These are phyloP conservation scores for Ascodesmis nigricans DNA, from an alignment of 495 filamentous ascomycete genomes.

Conservation along the genomic window DNA sequence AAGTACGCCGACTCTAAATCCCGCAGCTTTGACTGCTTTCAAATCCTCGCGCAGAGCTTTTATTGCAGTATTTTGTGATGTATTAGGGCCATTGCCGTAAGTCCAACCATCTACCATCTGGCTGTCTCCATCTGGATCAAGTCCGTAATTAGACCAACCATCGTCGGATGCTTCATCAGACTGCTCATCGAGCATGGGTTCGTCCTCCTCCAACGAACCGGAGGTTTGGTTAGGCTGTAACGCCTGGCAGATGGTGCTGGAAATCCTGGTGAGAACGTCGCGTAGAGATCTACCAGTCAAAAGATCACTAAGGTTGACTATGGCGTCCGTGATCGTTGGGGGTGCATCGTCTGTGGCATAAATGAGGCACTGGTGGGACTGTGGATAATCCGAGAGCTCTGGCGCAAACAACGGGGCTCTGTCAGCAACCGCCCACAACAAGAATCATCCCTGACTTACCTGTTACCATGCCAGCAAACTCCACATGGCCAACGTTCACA, in stretches of 20 bases:
- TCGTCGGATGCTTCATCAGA: constrained; percentile 17
- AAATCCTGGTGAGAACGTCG: background rate
- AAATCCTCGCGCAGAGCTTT: constrained; percentile 47
- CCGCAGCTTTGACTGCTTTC: constrained; percentile 34
- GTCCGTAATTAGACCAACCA: constrained; percentile 9
- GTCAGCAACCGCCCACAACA: constrained; percentile 1
- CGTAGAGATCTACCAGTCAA: constrained; percentile 24
- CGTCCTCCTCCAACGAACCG: constrained; percentile 21
- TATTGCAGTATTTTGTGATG: constrained; percentile 4
- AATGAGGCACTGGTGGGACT: constrained; percentile 35
- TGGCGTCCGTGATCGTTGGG: constrained; percentile 25
- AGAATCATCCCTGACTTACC: constrained; percentile 24
- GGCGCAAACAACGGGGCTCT: background rate
- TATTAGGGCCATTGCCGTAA: constrained; percentile 9
- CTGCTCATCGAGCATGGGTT: constrained; percentile 20
- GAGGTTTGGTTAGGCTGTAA: constrained; percentile 21
- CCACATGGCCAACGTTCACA: constrained; percentile 20
- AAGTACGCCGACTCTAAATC: constrained; percentile 52
- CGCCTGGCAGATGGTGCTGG: constrained; percentile 9
- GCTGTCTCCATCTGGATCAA: constrained; percentile 10
- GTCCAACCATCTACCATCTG: constrained; percentile 8
- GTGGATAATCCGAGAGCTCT: constrained; percentile 46
- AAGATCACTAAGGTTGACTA: no score
- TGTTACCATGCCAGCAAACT: constrained; percentile 33
- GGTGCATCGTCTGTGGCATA: constrained; percentile 34